Conservation (phyloP, 345 rosid species). For the Ceriops tagal region DNA sequence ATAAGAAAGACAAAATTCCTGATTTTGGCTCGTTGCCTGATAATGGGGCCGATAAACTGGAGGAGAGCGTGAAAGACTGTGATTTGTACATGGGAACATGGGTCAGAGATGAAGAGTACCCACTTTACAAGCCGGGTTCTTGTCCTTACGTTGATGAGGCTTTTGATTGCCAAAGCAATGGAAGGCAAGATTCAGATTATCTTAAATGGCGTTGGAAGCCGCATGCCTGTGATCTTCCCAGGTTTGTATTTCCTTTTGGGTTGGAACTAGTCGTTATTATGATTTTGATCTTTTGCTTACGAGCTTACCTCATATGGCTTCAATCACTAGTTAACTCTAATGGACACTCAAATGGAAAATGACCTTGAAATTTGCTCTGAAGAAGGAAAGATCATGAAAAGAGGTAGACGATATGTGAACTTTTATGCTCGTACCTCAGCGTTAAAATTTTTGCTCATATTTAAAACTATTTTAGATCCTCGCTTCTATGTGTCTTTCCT, state of each 20-base stretch:
- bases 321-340: too few relatives aligned
- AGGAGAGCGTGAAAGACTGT: slow-evolving; percentile 43
- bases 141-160: slow-evolving; percentile 91
- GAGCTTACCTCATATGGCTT: too few relatives aligned
- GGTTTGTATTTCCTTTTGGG: slow-evolving; percentile 31
- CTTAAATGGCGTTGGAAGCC: slow-evolving; percentile 91
- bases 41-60: not conserved
- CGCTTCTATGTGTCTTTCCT: too few relatives aligned
- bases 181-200: slow-evolving; percentile 69
- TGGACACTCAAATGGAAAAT: too few relatives aligned
- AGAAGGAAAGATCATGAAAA: too few relatives aligned
- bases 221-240: slow-evolving; percentile 84
- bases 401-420: too few relatives aligned
- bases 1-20: slow-evolving; percentile 13
- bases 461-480: too few relatives aligned
- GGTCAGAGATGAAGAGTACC: slow-evolving; percentile 66
- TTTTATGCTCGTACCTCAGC: too few relatives aligned
- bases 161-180: slow-evolving; percentile 80
- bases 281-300: too few relatives aligned
- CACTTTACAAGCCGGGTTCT: slow-evolving; percentile 70
- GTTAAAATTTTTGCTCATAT: too few relatives aligned
- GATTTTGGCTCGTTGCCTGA: not conserved
- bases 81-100: slow-evolving; percentile 72
- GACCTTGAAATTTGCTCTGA: too few relatives aligned
- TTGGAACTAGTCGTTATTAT: not conserved